Evolutionary conservation across 805 yeast species (phyloP), one percentile per base, ranked within the genome.

Genomic region (Grigorovia jiainica): DNA sequence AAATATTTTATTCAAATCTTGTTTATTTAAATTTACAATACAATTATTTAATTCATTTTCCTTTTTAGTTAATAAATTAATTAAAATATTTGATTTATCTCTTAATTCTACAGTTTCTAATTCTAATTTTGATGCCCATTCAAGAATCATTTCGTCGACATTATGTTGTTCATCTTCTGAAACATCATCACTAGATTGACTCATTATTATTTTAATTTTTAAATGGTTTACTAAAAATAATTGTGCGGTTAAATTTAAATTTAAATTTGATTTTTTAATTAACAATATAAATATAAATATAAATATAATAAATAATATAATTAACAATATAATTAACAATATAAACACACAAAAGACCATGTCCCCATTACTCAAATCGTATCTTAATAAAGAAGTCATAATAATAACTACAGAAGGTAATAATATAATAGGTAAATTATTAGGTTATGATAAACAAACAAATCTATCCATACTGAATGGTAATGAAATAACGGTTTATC

Each of bases 361-460:
- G 66, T 58, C 64, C 11, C 58, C 60, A 8, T 47, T 59, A 34
- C 43, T 62, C 35, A 58, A 61, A 43, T 60, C 58, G 36, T 53
- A 49, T 44, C 44, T 54, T 43, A 39, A 53, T 64, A 76, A 71
- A 49, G 64, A 64, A 48, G 78, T 78, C 11, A 71, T 76, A 41
- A 68, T 78, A 24, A 61, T 78, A 36, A 75, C 81, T 3, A 66
- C 78, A 6, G 81, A 76, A 48, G 83, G 81, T 9, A 63, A 75
- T 38, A 65, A 71, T 40, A 66, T 73, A 34, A 54, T 66, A 31
- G 80, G 77, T 4, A 62, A 52, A 17, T 52, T 75, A 15, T 72
- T 69, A 48, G 87, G 89, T 6, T 81, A 67, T 51, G 90, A 82
- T 56, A 75, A 77, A 47, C 67, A 75, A 36, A 74, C 83, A 19